These are phyloP conservation scores for Verticillium klebahnii DNA, from an alignment of 2,329 filamentous ascomycete species.

Conservation along the genomic window DNA sequence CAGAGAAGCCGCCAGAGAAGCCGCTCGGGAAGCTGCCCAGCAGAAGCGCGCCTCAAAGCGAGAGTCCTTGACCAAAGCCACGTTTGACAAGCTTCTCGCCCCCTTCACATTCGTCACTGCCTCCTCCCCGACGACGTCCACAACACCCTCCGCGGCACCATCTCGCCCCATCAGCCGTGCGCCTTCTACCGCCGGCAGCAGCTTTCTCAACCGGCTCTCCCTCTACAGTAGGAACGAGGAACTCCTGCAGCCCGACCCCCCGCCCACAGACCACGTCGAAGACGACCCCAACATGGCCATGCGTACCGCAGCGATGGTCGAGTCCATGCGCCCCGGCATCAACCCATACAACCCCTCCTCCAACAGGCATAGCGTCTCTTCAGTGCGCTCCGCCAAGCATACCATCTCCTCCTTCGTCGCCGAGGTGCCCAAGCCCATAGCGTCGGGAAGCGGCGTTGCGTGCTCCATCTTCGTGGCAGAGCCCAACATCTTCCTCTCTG, in stretches of 20 bases:
- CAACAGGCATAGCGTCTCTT: constrained; percentile 46
- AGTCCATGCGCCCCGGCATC: constrained; percentile 9
- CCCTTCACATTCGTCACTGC: neutral
- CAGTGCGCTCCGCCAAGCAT: constrained; percentile 45
- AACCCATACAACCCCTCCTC: constrained; percentile 20
- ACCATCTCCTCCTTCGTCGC: constrained; percentile 46
- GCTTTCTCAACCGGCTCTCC: constrained; percentile 1
- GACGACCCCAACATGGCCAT: constrained; percentile 10
- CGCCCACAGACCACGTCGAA: neutral
- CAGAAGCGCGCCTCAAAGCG: neutral
- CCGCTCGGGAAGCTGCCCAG: neutral
- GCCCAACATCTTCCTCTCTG: constrained; percentile 73
- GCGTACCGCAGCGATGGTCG: constrained; percentile 9
- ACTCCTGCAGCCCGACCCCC: neutral
- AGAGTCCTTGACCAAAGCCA: neutral
- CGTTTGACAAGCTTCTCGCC: neutral
- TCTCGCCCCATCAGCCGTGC: neutral
- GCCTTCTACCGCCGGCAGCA: neutral
- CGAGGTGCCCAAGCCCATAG: constrained; percentile 67
- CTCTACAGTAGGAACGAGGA: constrained; percentile 1
- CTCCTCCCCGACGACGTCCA: neutral
- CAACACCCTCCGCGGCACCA: neutral
- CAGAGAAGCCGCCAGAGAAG: neutral
- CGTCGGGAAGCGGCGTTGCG: constrained; percentile 68
- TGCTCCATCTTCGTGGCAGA: constrained; percentile 74